phyloP scores from a whole-genome alignment of 257 asterid genomes.

The Linaria vulgaris region DNA sequence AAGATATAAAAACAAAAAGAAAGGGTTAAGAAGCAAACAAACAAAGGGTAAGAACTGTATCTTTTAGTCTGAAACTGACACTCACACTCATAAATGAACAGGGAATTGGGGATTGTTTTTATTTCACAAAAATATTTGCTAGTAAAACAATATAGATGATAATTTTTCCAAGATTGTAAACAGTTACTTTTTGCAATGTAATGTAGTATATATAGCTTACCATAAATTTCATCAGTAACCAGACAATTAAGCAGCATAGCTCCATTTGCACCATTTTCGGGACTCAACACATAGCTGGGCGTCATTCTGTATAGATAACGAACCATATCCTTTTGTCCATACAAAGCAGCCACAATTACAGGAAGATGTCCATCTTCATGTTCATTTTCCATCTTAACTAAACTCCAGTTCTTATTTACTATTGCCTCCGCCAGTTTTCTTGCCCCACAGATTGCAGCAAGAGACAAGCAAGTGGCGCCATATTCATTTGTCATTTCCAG shows the following conservation, averaged over 20 bases:
- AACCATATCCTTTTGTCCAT: constrained; percentile 38
- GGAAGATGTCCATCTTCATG: constrained; percentile 52
- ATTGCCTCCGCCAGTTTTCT: constrained; percentile 32
- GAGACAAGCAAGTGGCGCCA: constrained; percentile 36
- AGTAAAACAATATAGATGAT: too few relatives aligned
- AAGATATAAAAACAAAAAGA: too few relatives aligned
- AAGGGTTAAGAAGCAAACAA: too few relatives aligned
- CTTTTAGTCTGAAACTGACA: too few relatives aligned
- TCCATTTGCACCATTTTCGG: constrained; percentile 36
- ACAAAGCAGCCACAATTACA: constrained; percentile 42
- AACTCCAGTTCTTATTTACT: constrained; percentile 21
- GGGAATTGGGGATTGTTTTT: too few relatives aligned
- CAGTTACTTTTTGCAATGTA: too few relatives aligned
- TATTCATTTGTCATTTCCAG: constrained; percentile 33
- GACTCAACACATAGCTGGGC: constrained; percentile 27
- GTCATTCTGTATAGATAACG: constrained; percentile 32
- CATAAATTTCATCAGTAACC: constrained; percentile 45
- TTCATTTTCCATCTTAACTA: constrained; percentile 26
- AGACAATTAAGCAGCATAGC: constrained; percentile 38
- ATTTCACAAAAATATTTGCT: too few relatives aligned
- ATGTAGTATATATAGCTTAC: constrained; percentile 17
- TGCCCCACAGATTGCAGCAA: constrained; percentile 41
- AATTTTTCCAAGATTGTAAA: too few relatives aligned
- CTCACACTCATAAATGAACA: too few relatives aligned
- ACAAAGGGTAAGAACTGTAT: too few relatives aligned